Conservation (phyloP, 768 basidiomycete species). For the Boletus insuetus region DNA sequence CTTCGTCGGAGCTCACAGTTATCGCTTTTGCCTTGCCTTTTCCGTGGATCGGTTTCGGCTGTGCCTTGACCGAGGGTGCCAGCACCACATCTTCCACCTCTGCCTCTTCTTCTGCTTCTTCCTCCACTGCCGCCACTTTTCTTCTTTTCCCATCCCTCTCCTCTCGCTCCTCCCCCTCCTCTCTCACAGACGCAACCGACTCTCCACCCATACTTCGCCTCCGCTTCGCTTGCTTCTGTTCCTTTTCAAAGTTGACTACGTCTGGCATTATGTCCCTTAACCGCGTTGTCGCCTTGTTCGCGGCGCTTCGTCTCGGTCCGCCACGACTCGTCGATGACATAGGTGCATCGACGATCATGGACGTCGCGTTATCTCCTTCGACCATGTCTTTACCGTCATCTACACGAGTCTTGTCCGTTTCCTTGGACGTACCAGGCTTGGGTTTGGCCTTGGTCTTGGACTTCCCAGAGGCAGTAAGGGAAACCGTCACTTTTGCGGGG, state of each 20-base stretch:
- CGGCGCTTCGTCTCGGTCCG: conserved; percentile 49
- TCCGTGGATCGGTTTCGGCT: conserved; percentile 7
- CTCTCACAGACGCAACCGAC: conserved; percentile 8
- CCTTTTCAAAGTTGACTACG: conserved; percentile 62
- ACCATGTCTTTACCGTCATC: not conserved
- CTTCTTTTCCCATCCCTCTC: conserved; percentile 19
- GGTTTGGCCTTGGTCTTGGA: not conserved
- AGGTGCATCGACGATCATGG: conserved; percentile 11
- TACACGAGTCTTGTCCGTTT: not conserved
- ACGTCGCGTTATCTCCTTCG: not conserved
- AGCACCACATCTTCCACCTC: conserved; percentile 18
- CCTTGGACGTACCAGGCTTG: not conserved
- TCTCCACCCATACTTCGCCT: conserved; percentile 34
- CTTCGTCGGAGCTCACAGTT: conserved; percentile 1
- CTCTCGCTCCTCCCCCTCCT: conserved; percentile 17
- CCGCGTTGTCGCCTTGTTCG: conserved; percentile 45
- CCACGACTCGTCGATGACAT: conserved; percentile 13
- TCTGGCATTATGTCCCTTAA: conserved; percentile 73
- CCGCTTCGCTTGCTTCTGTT: conserved; percentile 47
- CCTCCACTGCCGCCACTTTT: conserved; percentile 9
- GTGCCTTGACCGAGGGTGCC: conserved; percentile 9
- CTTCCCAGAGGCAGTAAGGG: not conserved
- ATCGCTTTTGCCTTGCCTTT: conserved; percentile 8
- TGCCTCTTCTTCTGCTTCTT: conserved; percentile 27
- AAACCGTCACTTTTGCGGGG: conserved; percentile 9